Conservation (phyloP, 495 filamentous ascomycete species). For the Corynascus novoguineensis region DNA sequence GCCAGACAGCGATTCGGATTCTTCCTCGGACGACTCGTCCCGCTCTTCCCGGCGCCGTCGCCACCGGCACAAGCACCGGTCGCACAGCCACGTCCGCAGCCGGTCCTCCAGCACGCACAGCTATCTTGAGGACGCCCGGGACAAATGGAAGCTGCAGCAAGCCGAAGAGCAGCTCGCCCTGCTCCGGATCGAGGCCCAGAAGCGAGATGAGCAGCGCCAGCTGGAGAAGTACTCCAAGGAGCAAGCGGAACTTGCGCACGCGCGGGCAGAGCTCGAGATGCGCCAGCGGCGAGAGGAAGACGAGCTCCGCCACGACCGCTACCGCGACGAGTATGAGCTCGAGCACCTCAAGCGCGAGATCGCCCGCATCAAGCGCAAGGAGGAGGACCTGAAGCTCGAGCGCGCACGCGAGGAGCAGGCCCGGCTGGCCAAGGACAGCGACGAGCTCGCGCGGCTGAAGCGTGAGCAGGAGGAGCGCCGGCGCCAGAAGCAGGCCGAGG, state of each 20-base stretch:
- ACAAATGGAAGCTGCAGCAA: conserved; percentile 22
- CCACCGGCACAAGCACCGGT: conserved; percentile 21
- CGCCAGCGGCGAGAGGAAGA: conserved; percentile 40
- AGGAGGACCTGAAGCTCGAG: conserved; percentile 37
- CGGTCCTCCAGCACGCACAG: conserved; percentile 29
- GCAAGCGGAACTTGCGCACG: conserved; percentile 38
- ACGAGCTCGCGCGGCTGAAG: conserved; percentile 39
- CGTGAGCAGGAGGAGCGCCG: conserved; percentile 24
- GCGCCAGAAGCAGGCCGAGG: conserved; percentile 31
- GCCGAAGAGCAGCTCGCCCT: conserved; percentile 20
- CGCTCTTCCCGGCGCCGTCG: conserved; percentile 11
- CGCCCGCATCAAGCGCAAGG: conserved; percentile 24
- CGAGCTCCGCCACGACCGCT: conserved; percentile 30
- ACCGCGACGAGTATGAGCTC: conserved; percentile 29
- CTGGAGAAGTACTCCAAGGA: conserved; percentile 28
- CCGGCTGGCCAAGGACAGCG: conserved; percentile 39
- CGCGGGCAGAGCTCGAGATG: conserved; percentile 41
- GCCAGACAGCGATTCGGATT: conserved; percentile 26
- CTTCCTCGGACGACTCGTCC: conserved; percentile 28
- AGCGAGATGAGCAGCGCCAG: conserved; percentile 19
- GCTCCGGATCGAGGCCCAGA: conserved; percentile 16
- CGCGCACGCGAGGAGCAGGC: conserved; percentile 38
- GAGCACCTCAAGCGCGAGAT: conserved; percentile 26
- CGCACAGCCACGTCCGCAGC: conserved; percentile 22
- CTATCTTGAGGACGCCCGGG: conserved; percentile 25